Base-by-base conservation (phyloP, 371 early-diverging fungal species). In the Cladochytrium tenue region DNA sequence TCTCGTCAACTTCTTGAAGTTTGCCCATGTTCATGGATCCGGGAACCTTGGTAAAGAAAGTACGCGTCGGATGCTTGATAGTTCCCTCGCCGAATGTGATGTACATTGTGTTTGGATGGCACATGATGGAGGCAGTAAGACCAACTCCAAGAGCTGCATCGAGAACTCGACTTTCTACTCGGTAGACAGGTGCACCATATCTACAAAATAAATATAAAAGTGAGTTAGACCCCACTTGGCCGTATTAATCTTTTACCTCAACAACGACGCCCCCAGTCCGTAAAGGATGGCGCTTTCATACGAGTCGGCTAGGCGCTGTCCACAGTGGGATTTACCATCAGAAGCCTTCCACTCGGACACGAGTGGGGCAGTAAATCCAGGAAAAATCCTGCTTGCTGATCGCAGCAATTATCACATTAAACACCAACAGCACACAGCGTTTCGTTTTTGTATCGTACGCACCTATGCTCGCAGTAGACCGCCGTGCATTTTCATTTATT, bases 1-100 rank as follows among this genome's bases (percentile, higher is more conserved):
- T 31, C 55, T 60, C 20, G 36, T 68, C 68, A 17, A 68, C 68
- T 23, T 63, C 63, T n/a, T 62, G 33, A 13, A 68, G 58, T 53
- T 68, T 68, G 31, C 68, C 68, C 56, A 68, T 58, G 32, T 62
- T 56, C 13, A 68, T 33, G 32, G 23, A 20, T 5, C 20, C 23
- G 30, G 23, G n/a, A 7, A 53, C 36, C 15, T 25, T 34, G 20
- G 52, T 35, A 32, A 68, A 56, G 27, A 56, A 57, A 2, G 63
- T 68, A 4, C 68, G 30, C 17, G 63, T 27, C 20, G 68, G 68
- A 33, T 68, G 68, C 17, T n/a, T 5, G 17, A n/a, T 2, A 3
- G 53, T 52, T 13, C 63, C 63, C 34, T 68, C 68, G 4, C 68
- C 68, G 4, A 68, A 28, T 17, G 43, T 43, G 43, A 43, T 43